Evolutionary conservation across 108 stramenopile genomes (phyloP), one percentile per base, ranked within the genome.

Genomic region (Chaetoceros muelleri): DNA sequence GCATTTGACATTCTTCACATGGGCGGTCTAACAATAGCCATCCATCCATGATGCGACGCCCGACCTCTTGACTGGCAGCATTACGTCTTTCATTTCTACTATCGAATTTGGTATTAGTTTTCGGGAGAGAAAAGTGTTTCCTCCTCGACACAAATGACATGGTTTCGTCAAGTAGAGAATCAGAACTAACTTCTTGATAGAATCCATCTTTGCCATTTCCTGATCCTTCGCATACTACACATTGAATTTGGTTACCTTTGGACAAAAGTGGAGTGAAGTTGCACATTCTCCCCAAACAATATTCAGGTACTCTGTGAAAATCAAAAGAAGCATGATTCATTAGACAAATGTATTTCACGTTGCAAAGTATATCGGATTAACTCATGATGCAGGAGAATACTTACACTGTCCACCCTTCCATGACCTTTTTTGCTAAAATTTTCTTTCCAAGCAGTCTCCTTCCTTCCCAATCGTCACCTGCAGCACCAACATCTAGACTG

Each of bases 1-100:
- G 79, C 74, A 75, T 75, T 0, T 56, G 53, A 52, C 79, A 81
- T 21, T 53, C 40, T 24, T 68, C 69, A 61, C 79, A 81, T n/a
- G 74, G 63, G 19, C 44, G 44, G 46, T 81, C 71, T 21, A 81
- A 48, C 17, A 81, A 46, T 0, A 34, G 66, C 79, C 79, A 81
- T 2, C 79, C 79, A 20, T 72, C 46, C 1, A 72, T 45, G 71
- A 81, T 72, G 24, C 65, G 60, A 31, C 70, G 75, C 24, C 69
- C 71, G 23, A 81, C 72, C 54, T 81, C 79, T 44, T 73, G 61
- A 53, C 79, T 81, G 52, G 69, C 74, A 24, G 65, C 46, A 13
- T 65, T 30, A 16, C 79, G 60, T 52, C 66, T 75, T 63, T 19
- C 54, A 10, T 23, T 5, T 23, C 24, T 40, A 18, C 22, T 3